A percentile compares a stretch with the other conserved stretches of the same genome.
Evolutionary conservation across 192 early-diverging fungal genomes (phyloP).

Genomic region (Dimargaris cristalligena): DNA sequence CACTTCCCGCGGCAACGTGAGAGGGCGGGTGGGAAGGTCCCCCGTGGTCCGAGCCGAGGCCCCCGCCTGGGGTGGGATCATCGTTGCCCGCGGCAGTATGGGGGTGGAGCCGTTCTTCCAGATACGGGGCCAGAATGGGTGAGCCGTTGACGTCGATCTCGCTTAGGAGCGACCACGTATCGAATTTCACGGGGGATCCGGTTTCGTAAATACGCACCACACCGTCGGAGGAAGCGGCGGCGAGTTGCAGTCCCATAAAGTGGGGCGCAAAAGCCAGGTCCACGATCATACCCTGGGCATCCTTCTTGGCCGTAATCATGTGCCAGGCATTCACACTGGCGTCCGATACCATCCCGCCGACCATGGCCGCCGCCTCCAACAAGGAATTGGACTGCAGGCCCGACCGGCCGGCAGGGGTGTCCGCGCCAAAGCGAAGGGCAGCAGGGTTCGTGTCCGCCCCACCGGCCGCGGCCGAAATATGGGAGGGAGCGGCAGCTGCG

Average conservation of each 20-base stretch:
- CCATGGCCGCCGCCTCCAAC: neutral
- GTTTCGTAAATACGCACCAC: slow-evolving; percentile 37
- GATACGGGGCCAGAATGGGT: neutral
- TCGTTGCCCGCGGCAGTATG: neutral
- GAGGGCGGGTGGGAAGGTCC: neutral
- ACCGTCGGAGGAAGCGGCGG: slow-evolving; percentile 26
- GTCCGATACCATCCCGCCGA: neutral
- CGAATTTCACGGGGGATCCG: slow-evolving; percentile 27
- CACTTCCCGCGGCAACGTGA: neutral
- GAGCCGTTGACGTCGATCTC: slow-evolving; percentile 10
- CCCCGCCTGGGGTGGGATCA: neutral
- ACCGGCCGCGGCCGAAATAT: too few species aligned
- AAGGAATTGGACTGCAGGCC: too few species aligned
- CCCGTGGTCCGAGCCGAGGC: neutral
- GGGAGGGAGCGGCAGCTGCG: too few species aligned
- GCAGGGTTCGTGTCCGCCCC: too few species aligned
- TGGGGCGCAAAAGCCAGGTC: slow-evolving; percentile 12
- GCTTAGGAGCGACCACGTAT: slow-evolving; percentile 25
- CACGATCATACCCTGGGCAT: slow-evolving; percentile 10
- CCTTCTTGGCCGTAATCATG: neutral
- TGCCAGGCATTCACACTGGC: neutral
- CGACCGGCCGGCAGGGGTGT: too few species aligned
- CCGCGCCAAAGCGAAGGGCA: too few species aligned
- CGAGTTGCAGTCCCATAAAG: slow-evolving; percentile 7
- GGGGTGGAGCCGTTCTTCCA: neutral